Evolutionary conservation across 2,329 filamentous ascomycete genomes (phyloP).

Genomic region (Fusarium newnesense): DNA sequence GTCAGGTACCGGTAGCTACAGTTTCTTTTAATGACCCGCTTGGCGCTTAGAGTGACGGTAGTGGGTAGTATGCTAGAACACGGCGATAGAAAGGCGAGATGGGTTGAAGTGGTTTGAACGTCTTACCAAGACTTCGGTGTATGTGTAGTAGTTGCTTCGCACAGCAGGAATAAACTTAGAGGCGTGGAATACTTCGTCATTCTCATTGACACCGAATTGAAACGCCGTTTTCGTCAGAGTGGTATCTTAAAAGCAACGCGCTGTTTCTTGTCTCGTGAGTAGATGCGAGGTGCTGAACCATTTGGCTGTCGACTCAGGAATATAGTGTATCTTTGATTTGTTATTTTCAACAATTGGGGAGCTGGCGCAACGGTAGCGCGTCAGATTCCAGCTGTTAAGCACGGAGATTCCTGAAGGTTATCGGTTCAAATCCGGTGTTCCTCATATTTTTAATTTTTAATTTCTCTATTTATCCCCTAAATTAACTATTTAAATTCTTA

Average conservation of each 20-base stretch:
- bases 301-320: accelerated
- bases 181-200: constrained; percentile 13
- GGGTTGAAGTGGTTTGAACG: constrained; percentile 11
- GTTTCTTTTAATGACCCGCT: constrained; percentile 34
- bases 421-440: constrained; percentile 32
- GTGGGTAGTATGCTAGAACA: constrained; percentile 22
- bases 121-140: constrained; percentile 31
- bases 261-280: background rate
- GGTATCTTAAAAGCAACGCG: background rate
- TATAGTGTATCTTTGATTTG: accelerated
- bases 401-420: constrained; percentile 25
- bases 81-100: constrained; percentile 30
- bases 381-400: constrained; percentile 16
- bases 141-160: constrained; percentile 44
- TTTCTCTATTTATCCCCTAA: too few species aligned
- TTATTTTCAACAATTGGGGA: constrained; percentile 3
- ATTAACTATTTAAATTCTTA: too few species aligned
- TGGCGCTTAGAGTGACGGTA: constrained; percentile 22
- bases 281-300: too few species aligned
- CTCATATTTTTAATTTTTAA: background rate
- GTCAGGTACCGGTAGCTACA: constrained; percentile 26
- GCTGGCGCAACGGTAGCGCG: constrained; percentile 16
- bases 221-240: background rate
- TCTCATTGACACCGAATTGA: background rate
- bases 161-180: constrained; percentile 21